Conservation (phyloP, 2,329 filamentous ascomycete genomes). For the Canariomyces notabilis region DNA sequence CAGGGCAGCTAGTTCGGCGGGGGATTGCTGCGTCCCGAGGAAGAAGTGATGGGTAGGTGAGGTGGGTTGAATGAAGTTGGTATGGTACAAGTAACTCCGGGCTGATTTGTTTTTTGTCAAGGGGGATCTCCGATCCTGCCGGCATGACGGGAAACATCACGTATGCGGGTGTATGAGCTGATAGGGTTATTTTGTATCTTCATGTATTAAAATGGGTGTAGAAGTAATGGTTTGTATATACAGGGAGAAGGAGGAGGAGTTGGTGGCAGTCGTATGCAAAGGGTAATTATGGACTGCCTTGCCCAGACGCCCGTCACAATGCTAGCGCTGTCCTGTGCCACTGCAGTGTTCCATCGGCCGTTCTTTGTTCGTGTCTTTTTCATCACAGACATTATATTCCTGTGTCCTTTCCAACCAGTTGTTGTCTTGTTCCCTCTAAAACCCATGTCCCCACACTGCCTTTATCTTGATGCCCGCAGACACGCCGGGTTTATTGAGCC, state of each 20-base stretch:
- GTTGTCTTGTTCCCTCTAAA: no score
- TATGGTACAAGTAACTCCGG: neutral
- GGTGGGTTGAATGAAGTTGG: neutral
- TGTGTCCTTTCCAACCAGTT: neutral
- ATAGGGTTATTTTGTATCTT: neutral
- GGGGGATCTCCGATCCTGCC: no score
- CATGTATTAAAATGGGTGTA: neutral
- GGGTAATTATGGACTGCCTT: conserved; percentile 6
- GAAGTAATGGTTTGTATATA: neutral
- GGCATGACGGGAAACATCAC: no score
- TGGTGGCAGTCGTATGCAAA: conserved; percentile 5
- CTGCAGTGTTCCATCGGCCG: neutral
- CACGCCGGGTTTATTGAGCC: conserved; percentile 49
- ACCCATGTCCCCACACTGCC: neutral
- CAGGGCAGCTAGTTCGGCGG: conserved; percentile 8
- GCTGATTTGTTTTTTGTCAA: neutral
- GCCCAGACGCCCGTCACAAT: conserved; percentile 3
- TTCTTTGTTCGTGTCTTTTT: conserved; percentile 7
- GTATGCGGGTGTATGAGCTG: no score
- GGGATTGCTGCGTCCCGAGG: conserved; percentile 15
- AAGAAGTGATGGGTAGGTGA: neutral
- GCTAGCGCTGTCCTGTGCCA: no score
- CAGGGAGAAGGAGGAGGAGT: neutral
- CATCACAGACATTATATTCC: conserved; percentile 19
- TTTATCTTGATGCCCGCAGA: neutral